Evolutionary conservation across 2,329 filamentous ascomycete genomes (phyloP).

Genomic region (Fusarium sambucinum): DNA sequence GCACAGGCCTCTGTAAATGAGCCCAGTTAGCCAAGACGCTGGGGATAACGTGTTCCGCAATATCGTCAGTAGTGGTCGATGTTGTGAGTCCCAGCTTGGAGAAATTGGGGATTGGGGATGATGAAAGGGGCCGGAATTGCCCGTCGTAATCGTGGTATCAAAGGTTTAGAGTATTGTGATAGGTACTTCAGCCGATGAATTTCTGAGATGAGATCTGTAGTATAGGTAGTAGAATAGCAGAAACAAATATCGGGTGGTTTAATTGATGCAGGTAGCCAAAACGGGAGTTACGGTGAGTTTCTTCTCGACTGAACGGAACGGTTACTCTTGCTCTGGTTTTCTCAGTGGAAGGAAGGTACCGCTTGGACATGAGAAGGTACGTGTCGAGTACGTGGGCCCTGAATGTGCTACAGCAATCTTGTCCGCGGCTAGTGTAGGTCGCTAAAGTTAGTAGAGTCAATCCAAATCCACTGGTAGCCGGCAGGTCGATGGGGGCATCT

Average conservation of each 20-base stretch:
- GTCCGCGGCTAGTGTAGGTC: conserved; percentile 42
- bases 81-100: conserved; percentile 7
- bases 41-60: background rate
- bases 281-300: conserved; percentile 10
- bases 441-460: conserved; percentile 35
- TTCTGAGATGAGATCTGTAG: background rate
- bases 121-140: conserved; percentile 13
- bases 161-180: background rate
- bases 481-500: conserved; percentile 44
- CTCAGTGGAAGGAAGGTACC: conserved; percentile 17
- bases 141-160: background rate
- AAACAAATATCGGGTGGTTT: conserved; percentile 2
- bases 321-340: background rate
- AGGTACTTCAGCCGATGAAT: background rate
- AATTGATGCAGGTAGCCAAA: conserved; percentile 1
- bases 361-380: conserved; percentile 33
- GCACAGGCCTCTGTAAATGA: conserved; percentile 24
- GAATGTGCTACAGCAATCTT: conserved; percentile 39
- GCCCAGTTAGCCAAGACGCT: conserved; percentile 28
- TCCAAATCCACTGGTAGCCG: conserved; percentile 41
- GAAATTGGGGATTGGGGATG: conserved; percentile 16
- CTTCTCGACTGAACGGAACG: background rate
- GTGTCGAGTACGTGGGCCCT: conserved; percentile 39
- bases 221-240: background rate
- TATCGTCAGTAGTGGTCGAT: conserved; percentile 1